A percentile compares a stretch with the other conserved stretches of the same genome.
Conservation (phyloP, 1,284 basidiomycete species). For the Melampsora abietis-canadensis region DNA sequence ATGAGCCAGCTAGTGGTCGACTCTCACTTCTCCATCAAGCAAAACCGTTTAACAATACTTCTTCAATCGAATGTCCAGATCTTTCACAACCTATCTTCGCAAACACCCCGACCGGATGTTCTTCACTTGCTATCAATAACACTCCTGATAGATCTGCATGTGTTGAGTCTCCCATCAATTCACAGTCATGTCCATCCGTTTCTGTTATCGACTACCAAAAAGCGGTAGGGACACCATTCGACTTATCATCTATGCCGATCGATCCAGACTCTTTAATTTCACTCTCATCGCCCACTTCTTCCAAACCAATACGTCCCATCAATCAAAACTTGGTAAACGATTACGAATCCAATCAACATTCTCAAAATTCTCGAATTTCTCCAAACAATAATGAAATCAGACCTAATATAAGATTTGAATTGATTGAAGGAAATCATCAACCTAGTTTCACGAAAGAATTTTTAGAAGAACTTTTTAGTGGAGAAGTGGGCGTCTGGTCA, state of each 20-base stretch:
- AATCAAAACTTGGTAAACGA: neutral
- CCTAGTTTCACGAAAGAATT: constrained; percentile 15
- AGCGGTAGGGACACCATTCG: constrained; percentile 3
- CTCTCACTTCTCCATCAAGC: constrained; percentile 23
- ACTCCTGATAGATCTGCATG: neutral
- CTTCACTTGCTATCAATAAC: neutral
- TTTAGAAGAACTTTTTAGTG: constrained; percentile 19
- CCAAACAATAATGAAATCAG: neutral
- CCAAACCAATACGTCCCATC: neutral
- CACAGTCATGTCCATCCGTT: neutral
- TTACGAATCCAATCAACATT: neutral
- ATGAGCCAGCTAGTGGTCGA: constrained; percentile 23
- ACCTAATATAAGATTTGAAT: neutral
- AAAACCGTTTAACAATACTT: neutral
- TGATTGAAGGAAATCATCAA: neutral
- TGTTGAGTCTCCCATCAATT: neutral
- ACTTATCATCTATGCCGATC: too few species aligned
- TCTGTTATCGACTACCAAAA: neutral
- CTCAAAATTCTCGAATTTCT: neutral
- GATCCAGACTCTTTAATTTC: neutral
- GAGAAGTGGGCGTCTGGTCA: constrained; percentile 20
- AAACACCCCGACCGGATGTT: neutral
- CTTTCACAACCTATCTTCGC: too few species aligned
- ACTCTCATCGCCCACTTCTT: neutral
- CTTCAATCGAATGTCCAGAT: neutral